A percentile compares a stretch with the other conserved stretches of the same genome.
These are phyloP conservation scores for Pelargonium myrrhifolium DNA, from an alignment of 441 rosid genomes.

Conservation along the genomic window DNA sequence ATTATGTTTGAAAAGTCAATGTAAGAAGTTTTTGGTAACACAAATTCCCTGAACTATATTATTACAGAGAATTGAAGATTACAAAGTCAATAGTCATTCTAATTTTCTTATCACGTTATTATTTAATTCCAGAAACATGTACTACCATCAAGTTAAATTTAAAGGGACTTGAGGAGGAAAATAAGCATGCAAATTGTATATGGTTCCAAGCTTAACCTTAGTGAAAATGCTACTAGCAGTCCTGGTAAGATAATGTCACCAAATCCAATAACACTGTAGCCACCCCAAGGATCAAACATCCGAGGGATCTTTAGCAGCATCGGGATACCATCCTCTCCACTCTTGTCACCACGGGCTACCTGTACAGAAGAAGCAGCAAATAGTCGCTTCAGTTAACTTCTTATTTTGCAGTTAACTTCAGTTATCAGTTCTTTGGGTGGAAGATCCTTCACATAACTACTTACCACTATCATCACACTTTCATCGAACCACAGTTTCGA, in stretches of 20 bases:
- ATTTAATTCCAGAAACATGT: not conserved
- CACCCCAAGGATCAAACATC: slow-evolving; percentile 82
- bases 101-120: not conserved
- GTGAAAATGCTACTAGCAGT: slow-evolving; percentile 56
- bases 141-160: not conserved
- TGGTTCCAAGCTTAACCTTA: slow-evolving; percentile 38
- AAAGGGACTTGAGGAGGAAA: not conserved
- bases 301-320: slow-evolving; percentile 73
- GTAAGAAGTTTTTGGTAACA: not conserved
- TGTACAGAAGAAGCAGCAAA: slow-evolving; percentile 18
- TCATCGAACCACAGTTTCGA: slow-evolving; percentile 78
- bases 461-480: slow-evolving; percentile 92
- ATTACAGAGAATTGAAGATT: not conserved
- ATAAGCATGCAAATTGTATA: slow-evolving; percentile 7
- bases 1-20: not conserved
- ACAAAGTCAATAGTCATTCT: not conserved
- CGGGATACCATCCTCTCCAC: slow-evolving; percentile 75
- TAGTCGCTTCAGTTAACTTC: not conserved
- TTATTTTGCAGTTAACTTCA: not conserved
- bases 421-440: not conserved
- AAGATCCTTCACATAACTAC: slow-evolving; percentile 24
- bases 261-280: slow-evolving; percentile 70
- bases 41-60: not conserved
- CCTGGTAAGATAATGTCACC: slow-evolving; percentile 76
- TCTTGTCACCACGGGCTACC: slow-evolving; percentile 79